Conservation (phyloP, 2,329 filamentous ascomycete species). For the Alternaria sp. region DNA sequence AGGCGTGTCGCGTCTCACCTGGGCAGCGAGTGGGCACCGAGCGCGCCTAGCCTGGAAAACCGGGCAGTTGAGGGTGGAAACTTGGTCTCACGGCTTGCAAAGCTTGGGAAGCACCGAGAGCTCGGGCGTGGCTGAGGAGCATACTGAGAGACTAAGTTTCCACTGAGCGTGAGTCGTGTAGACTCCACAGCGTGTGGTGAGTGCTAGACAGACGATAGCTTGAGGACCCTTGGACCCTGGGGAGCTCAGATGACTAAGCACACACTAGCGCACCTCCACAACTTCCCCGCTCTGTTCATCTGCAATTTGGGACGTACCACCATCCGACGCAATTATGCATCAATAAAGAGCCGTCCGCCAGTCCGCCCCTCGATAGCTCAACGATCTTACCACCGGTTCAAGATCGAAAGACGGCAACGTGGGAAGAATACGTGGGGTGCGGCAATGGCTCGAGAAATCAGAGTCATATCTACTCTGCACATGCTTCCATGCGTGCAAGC, state of each 20-base stretch:
- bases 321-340: neutral
- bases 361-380: no score
- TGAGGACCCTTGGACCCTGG: neutral
- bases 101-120: neutral
- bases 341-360: no score
- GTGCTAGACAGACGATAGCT: neutral
- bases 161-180: neutral
- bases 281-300: neutral
- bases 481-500: no score
- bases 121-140: no score
- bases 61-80: neutral
- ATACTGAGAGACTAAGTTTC: no score
- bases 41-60: neutral
- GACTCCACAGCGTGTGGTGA: neutral
- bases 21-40: neutral
- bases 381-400: no score
- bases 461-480: no score
- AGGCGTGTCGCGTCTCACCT: conserved; percentile 8
- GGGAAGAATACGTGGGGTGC: no score
- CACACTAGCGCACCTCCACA: neutral
- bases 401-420: no score
- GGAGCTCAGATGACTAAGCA: neutral
- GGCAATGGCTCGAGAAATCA: no score
- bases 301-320: neutral
- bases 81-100: neutral